Evolutionary conservation across 2,329 filamentous ascomycete species (phyloP).

Genomic region (Triangularia verruculosa): DNA sequence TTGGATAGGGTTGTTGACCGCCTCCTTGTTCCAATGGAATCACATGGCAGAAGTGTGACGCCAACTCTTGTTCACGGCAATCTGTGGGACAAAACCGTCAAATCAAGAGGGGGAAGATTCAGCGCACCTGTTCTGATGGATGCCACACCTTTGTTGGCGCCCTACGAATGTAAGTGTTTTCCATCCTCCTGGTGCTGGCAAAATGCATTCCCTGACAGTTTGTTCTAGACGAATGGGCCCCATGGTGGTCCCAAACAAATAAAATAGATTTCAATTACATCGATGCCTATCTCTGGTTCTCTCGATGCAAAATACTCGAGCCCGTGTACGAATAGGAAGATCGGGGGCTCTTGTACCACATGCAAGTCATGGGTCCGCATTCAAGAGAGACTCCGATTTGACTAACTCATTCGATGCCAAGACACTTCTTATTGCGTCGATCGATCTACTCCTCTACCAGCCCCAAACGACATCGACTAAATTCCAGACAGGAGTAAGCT

Average conservation of each 20-base stretch:
- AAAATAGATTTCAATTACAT: neutral
- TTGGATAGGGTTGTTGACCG: neutral
- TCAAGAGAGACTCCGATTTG: neutral
- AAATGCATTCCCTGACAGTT: constrained; percentile 32
- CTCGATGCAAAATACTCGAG: neutral
- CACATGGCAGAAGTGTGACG: constrained; percentile 30
- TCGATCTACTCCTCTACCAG: neutral
- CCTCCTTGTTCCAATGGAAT: neutral
- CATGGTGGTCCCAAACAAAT: neutral
- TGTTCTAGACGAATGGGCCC: neutral
- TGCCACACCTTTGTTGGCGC: neutral
- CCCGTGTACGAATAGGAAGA: neutral
- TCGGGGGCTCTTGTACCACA: neutral
- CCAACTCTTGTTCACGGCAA: constrained; percentile 35
- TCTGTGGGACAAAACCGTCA: constrained; percentile 31
- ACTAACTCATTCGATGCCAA: neutral
- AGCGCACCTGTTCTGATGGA: constrained; percentile 4
- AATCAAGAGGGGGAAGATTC: no score
- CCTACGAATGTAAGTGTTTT: neutral
- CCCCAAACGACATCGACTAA: neutral
- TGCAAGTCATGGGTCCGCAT: neutral
- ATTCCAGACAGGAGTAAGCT: neutral
- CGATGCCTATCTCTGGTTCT: neutral
- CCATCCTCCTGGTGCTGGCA: constrained; percentile 30
- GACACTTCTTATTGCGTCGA: neutral